Evolutionary conservation across 768 basidiomycete species (phyloP).

Genomic region (Lentinula sp.): DNA sequence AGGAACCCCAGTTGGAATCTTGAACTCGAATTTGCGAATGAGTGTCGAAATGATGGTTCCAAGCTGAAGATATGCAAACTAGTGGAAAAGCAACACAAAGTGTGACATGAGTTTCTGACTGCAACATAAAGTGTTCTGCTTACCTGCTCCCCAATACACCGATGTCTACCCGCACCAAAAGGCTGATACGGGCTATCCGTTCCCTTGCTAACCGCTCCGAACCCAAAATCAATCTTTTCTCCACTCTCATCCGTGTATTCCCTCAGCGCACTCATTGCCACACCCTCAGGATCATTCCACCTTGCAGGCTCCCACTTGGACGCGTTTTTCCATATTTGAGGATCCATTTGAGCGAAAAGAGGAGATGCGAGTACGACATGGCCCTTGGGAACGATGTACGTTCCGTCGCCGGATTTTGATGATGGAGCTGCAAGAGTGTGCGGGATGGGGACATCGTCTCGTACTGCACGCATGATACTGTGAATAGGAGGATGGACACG

Average conservation of each 20-base stretch:
- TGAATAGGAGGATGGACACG: conserved; percentile 51
- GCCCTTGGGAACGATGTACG: conserved; percentile 66
- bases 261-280: conserved; percentile 72
- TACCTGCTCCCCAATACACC: conserved; percentile 90
- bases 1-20: conserved; percentile 63
- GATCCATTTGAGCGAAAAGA: conserved; percentile 63
- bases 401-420: conserved; percentile 31
- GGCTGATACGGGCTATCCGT: conserved; percentile 96
- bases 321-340: conserved; percentile 51
- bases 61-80: conserved; percentile 92
- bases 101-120: conserved; percentile 18
- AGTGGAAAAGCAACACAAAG: background rate
- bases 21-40: conserved; percentile 70
- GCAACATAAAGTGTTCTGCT: conserved; percentile 11
- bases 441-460: conserved; percentile 62
- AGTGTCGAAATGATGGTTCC: conserved; percentile 77
- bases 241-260: conserved; percentile 69
- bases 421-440: conserved; percentile 52
- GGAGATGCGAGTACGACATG: conserved; percentile 66
- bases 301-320: conserved; percentile 51
- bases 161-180: conserved; percentile 93
- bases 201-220: conserved; percentile 92
- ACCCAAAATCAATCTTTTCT: conserved; percentile 95
- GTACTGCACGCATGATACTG: conserved; percentile 38
- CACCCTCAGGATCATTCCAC: conserved; percentile 67